These are phyloP conservation scores for Puccinia brachypodii DNA, from an alignment of 1,284 basidiomycete genomes.

Conservation along the genomic window DNA sequence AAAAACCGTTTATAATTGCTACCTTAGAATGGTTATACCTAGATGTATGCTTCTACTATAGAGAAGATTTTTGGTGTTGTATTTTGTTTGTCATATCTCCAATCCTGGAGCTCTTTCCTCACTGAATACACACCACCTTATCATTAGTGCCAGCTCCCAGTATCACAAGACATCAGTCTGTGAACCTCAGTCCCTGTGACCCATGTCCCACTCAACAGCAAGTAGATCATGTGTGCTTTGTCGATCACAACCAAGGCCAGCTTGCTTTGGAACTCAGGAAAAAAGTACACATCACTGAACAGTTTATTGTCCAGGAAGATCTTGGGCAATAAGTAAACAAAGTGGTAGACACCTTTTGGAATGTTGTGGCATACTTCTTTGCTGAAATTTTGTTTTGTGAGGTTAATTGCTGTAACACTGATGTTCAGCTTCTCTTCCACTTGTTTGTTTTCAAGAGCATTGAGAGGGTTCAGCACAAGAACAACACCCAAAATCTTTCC, in stretches of 20 bases:
- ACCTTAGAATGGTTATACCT: too few species aligned
- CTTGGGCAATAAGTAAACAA: conserved; percentile 7
- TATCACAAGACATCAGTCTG: too few species aligned
- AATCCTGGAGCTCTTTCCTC: too few species aligned
- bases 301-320: conserved; percentile 8
- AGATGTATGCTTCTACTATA: too few species aligned
- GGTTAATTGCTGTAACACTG: conserved; percentile 11
- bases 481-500: neutral
- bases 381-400: neutral
- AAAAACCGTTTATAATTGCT: too few species aligned
- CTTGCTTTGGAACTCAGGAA: conserved; percentile 3
- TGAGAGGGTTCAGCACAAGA: neutral
- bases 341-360: neutral
- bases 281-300: conserved; percentile 4
- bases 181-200: too few species aligned
- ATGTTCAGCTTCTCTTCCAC: neutral
- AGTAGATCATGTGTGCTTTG: conserved; percentile 11
- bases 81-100: too few species aligned
- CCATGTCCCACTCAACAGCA: too few species aligned
- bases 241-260: neutral
- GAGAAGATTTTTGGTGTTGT: too few species aligned
- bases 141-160: too few species aligned
- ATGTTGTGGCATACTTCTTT: neutral
- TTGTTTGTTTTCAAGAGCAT: conserved; percentile 2
- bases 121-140: too few species aligned